phyloP scores from a whole-genome alignment of 768 basidiomycete species.

The Suillus occidentalis region DNA sequence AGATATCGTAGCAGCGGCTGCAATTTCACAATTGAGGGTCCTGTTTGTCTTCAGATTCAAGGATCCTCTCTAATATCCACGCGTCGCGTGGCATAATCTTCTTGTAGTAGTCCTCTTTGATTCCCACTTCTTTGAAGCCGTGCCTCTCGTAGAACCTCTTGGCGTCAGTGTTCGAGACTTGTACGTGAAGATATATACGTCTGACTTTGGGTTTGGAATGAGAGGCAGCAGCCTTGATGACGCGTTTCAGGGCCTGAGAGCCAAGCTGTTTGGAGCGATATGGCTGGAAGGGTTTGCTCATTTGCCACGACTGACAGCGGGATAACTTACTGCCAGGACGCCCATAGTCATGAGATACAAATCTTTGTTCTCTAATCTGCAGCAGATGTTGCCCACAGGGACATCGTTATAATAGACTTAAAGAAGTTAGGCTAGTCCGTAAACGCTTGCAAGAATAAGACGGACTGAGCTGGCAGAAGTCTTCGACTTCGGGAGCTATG shows the following conservation, averaged over 20 bases:
- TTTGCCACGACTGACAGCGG: slow-evolving; percentile 14
- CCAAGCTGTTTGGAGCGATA: slow-evolving; percentile 82
- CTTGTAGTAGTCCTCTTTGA: slow-evolving; percentile 83
- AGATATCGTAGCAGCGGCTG: not conserved
- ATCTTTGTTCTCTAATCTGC: slow-evolving; percentile 69
- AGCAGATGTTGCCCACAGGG: slow-evolving; percentile 86
- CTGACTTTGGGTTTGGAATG: slow-evolving; percentile 62
- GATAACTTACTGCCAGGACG: slow-evolving; percentile 70
- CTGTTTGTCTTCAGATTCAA: slow-evolving; percentile 25
- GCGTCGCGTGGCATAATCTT: slow-evolving; percentile 83
- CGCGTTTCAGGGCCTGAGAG: slow-evolving; percentile 65
- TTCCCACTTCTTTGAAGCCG: slow-evolving; percentile 68
- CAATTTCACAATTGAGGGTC: not conserved
- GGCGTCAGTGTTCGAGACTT: slow-evolving; percentile 75
- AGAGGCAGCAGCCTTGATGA: slow-evolving; percentile 61
- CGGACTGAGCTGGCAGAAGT: slow-evolving; percentile 87
- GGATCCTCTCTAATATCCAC: slow-evolving; percentile 77
- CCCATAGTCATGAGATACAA: slow-evolving; percentile 91
- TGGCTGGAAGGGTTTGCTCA: slow-evolving; percentile 44
- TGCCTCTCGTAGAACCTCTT: slow-evolving; percentile 83
- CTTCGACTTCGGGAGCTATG: slow-evolving; percentile 71
- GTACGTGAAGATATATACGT: slow-evolving; percentile 83
- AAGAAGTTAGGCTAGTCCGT: slow-evolving; percentile 2
- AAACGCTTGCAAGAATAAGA: slow-evolving; percentile 20
- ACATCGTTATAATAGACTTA: slow-evolving; percentile 92